These are phyloP conservation scores for Stentor roeselii DNA, from an alignment of 73 alveolate genomes.

Conservation along the genomic window DNA sequence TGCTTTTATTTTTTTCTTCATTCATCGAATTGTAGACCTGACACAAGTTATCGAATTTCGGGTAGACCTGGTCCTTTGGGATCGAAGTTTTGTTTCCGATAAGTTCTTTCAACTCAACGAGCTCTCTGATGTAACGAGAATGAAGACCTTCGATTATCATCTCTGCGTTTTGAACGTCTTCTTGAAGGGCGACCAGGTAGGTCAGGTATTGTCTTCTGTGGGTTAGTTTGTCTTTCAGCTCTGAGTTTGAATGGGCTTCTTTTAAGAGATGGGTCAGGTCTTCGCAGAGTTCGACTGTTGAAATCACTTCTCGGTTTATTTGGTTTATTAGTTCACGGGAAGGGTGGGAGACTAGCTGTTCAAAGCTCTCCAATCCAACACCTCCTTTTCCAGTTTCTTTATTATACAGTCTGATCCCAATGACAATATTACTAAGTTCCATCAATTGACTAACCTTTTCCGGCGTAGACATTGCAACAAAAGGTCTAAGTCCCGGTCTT, in stretches of 20 bases:
- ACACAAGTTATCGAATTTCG: conserved; percentile 81
- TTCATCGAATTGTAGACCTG: conserved; percentile 74
- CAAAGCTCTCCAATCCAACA: conserved; percentile 73
- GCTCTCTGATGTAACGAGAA: conserved; percentile 68
- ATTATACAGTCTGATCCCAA: conserved; percentile 97
- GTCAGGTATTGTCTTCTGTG: conserved; percentile 77
- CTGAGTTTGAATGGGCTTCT: conserved; percentile 53
- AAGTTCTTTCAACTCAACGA: conserved; percentile 72
- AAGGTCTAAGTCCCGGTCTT: conserved; percentile 97
- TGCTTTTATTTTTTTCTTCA: conserved; percentile 82
- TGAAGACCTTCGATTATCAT: conserved; percentile 59
- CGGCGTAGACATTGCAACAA: conserved; percentile 94
- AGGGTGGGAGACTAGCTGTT: conserved; percentile 71
- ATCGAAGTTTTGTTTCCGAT: conserved; percentile 84
- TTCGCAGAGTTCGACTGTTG: conserved; percentile 77
- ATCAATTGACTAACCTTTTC: conserved; percentile 96
- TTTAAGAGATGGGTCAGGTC: conserved; percentile 60
- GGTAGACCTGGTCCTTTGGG: conserved; percentile 92
- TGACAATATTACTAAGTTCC: conserved; percentile 94
- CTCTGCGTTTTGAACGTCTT: conserved; percentile 78
- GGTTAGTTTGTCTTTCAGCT: conserved; percentile 71
- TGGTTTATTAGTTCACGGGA: conserved; percentile 69
- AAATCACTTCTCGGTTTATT: conserved; percentile 67
- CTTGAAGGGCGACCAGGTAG: conserved; percentile 76
- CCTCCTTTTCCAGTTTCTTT: conserved; percentile 97